These are phyloP conservation scores for Epichloe sibirici DNA, from an alignment of 2,329 filamentous ascomycete genomes.

Conservation along the genomic window DNA sequence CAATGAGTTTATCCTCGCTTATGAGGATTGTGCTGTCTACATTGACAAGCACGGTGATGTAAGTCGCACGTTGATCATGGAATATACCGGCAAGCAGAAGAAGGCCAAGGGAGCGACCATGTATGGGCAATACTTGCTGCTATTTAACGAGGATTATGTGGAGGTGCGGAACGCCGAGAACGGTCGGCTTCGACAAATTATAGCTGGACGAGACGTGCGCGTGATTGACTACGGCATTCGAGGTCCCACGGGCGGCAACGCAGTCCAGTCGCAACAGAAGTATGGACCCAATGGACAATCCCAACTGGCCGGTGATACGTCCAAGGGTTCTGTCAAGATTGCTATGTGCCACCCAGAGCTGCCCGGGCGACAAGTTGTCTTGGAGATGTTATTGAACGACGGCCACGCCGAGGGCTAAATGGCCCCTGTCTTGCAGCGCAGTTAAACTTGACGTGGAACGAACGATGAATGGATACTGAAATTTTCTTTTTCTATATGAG, in stretches of 20 bases:
- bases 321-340: slow-evolving; percentile 76
- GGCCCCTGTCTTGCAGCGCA: background rate
- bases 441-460: background rate
- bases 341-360: slow-evolving; percentile 89
- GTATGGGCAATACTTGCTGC: slow-evolving; percentile 79
- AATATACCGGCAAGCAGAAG: slow-evolving; percentile 83
- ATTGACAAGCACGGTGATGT: slow-evolving; percentile 98
- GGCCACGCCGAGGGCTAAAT: slow-evolving; percentile 45
- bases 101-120: slow-evolving; percentile 75
- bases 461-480: background rate
- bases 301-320: slow-evolving; percentile 30
- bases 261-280: slow-evolving; percentile 20
- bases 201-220: slow-evolving; percentile 79
- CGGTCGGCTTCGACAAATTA: slow-evolving; percentile 83
- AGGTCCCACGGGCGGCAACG: slow-evolving; percentile 42
- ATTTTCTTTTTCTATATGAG: background rate
- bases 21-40: slow-evolving; percentile 93
- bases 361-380: slow-evolving; percentile 71
- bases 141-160: slow-evolving; percentile 94
- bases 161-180: slow-evolving; percentile 97
- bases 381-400: slow-evolving; percentile 88
- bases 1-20: slow-evolving; percentile 83
- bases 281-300: slow-evolving; percentile 23
- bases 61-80: slow-evolving; percentile 88
- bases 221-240: slow-evolving; percentile 77